Conservation (phyloP, 805 yeast genomes). For the Wickerhamomyces strasburgensis region DNA sequence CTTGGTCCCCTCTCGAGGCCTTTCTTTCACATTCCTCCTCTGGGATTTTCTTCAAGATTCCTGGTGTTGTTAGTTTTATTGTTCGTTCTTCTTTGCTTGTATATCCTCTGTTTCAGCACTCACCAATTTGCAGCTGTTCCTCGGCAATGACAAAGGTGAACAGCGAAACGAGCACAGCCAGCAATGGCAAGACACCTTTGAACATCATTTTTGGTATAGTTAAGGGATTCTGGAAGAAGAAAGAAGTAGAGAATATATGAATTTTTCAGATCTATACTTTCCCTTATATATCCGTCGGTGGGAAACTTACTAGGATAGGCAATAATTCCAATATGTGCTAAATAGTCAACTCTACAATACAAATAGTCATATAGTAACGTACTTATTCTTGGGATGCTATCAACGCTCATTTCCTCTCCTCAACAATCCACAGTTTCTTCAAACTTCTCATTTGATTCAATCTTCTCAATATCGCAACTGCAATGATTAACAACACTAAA, state of each 20-base stretch:
- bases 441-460: conserved; percentile 50
- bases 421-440: conserved; percentile 26
- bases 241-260: no score
- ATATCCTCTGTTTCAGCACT: background rate
- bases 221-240: no score
- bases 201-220: no score
- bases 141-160: background rate
- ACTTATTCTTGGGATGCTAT: no score
- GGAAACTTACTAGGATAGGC: no score
- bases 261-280: no score
- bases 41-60: conserved; percentile 44
- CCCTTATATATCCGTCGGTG: no score
- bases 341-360: no score
- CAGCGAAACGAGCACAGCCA: background rate
- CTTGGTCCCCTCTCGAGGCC: conserved; percentile 60
- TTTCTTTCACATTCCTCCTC: conserved; percentile 49
- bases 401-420: conserved; percentile 7
- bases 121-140: background rate
- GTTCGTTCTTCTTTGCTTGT: background rate
- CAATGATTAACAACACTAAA: conserved; percentile 43
- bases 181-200: background rate
- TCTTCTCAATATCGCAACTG: conserved; percentile 49
- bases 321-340: no score
- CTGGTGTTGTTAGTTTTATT: conserved; percentile 20
- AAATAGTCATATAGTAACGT: no score